These are phyloP conservation scores for Akanthomyces uredinophilus DNA, from an alignment of 2,329 filamentous ascomycete genomes.

Conservation along the genomic window DNA sequence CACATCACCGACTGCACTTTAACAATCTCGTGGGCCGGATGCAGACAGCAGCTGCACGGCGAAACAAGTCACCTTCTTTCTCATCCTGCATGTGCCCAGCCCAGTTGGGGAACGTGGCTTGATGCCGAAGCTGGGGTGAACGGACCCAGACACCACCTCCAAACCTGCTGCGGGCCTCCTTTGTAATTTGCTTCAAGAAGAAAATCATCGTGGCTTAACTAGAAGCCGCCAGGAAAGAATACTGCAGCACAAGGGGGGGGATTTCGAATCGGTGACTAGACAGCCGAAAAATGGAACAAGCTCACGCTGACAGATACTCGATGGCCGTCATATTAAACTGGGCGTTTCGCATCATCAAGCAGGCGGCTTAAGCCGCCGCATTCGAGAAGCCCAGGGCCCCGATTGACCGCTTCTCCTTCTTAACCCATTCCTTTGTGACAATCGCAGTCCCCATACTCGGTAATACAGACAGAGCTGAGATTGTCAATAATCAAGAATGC, in stretches of 20 bases:
- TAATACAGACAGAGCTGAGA: too few relatives aligned
- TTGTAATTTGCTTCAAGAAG: not conserved
- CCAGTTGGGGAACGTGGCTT: not conserved
- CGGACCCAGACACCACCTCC: not conserved
- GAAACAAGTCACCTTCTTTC: not conserved
- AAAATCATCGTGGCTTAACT: not conserved
- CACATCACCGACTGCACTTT: not conserved
- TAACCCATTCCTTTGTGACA: too few relatives aligned
- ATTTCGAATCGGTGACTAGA: not conserved
- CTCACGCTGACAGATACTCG: not conserved
- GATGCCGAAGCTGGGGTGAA: slow-evolving; percentile 1
- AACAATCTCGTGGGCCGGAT: not conserved
- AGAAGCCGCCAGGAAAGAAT: not conserved
- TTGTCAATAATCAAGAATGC: too few relatives aligned
- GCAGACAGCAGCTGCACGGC: not conserved
- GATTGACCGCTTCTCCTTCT: not conserved
- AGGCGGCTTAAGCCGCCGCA: not conserved
- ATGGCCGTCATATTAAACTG: not conserved
- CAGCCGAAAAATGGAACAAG: not conserved
- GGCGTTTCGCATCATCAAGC: not conserved
- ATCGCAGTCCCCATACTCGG: too few relatives aligned
- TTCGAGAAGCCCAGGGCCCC: not conserved
- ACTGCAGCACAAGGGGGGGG: not conserved
- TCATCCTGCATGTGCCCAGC: not conserved
- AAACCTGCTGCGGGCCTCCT: not conserved